Evolutionary conservation across 176 grass and related monocot genomes (phyloP).

Genomic region (Rhynchospora breviuscula): DNA sequence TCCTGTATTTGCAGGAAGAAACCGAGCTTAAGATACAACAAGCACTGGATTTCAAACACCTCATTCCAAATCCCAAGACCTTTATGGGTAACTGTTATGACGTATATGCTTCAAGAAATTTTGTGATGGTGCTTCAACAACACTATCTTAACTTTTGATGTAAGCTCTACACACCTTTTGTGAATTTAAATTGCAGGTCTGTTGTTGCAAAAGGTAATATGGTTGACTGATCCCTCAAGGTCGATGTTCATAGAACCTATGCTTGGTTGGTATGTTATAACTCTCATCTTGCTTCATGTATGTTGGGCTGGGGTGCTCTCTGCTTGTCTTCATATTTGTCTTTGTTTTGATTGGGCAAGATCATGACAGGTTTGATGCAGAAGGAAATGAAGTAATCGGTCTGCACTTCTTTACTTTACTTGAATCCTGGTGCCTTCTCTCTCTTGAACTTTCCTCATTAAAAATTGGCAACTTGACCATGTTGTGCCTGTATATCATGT

Average conservation of each 20-base stretch:
- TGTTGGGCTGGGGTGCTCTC: neutral
- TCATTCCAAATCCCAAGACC: constrained; percentile 30
- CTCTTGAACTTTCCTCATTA: neutral
- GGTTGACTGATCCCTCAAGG: constrained; percentile 46
- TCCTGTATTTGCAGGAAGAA: constrained; percentile 37
- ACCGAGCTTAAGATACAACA: constrained; percentile 33
- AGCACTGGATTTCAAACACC: constrained; percentile 25
- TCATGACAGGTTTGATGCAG: constrained; percentile 63
- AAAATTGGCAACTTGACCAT: neutral
- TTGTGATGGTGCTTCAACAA: neutral
- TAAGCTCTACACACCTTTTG: neutral
- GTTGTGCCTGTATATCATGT: neutral
- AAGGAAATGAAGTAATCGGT: constrained; percentile 65
- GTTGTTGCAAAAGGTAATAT: constrained; percentile 49
- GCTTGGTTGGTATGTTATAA: constrained; percentile 57
- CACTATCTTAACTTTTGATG: neutral
- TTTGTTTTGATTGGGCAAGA: constrained; percentile 18
- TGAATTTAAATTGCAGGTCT: constrained; percentile 34
- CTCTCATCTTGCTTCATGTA: neutral
- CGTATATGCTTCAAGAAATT: neutral
- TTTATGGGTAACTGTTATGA: constrained; percentile 47
- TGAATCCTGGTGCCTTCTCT: constrained; percentile 57
- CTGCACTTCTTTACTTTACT: constrained; percentile 60
- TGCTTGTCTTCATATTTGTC: constrained; percentile 2
- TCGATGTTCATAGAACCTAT: constrained; percentile 83